Conservation (phyloP, 768 basidiomycete species). For the Lentinula aciculospora region DNA sequence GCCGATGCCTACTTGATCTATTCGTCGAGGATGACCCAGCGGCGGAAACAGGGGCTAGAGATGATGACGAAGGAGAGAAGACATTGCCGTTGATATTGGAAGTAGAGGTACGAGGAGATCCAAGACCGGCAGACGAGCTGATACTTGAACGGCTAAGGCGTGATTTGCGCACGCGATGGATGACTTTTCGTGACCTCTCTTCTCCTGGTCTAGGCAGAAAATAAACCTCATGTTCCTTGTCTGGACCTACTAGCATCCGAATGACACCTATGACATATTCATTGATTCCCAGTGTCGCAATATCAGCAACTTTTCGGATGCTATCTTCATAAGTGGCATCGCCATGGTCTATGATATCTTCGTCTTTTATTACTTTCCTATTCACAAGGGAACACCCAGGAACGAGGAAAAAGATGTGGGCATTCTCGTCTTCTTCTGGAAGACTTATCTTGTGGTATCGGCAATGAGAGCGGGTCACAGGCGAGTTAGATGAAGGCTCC, state of each 20-base stretch:
- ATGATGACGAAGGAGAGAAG: slow-evolving; percentile 16
- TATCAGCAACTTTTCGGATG: slow-evolving; percentile 36
- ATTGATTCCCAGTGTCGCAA: slow-evolving; percentile 47
- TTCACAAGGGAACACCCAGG: slow-evolving; percentile 65
- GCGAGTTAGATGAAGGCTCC: slow-evolving; percentile 29
- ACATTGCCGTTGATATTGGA: slow-evolving; percentile 3
- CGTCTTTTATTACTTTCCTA: slow-evolving; percentile 48
- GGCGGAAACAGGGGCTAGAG: slow-evolving; percentile 18
- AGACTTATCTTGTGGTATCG: slow-evolving; percentile 66
- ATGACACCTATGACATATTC: slow-evolving; percentile 50
- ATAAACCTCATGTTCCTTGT: slow-evolving; percentile 60
- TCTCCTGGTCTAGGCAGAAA: slow-evolving; percentile 53
- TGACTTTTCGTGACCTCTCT: slow-evolving; percentile 16
- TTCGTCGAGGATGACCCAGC: slow-evolving; percentile 15
- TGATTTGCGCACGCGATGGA: not conserved
- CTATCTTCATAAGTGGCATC: slow-evolving; percentile 48
- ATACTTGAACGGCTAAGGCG: not conserved
- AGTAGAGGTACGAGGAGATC: not conserved
- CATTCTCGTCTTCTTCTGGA: slow-evolving; percentile 43
- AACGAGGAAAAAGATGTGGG: slow-evolving; percentile 57
- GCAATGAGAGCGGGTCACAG: slow-evolving; percentile 64
- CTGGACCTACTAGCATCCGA: slow-evolving; percentile 58
- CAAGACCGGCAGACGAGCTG: not conserved
- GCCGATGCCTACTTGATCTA: not conserved
- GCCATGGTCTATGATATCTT: slow-evolving; percentile 58